phyloP scores from a whole-genome alignment of 2,329 filamentous ascomycete genomes.

The Mariannaea elegans region DNA sequence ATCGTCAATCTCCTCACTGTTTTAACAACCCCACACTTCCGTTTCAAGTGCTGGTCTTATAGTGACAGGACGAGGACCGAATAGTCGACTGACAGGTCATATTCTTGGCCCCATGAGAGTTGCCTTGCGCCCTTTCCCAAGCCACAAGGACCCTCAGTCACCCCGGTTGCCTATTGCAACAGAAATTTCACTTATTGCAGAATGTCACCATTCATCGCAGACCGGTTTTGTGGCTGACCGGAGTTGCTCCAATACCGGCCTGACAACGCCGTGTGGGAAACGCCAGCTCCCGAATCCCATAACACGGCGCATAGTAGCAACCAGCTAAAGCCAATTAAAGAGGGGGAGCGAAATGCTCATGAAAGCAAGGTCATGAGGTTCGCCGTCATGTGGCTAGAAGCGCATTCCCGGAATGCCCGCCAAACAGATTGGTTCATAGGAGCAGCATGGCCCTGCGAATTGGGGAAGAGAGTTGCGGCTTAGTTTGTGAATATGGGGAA shows the following conservation, averaged over 20 bases:
- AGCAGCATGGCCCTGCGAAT: neutral
- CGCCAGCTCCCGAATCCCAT: neutral
- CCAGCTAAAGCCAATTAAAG: too few relatives aligned
- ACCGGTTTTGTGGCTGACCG: neutral
- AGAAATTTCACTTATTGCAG: neutral
- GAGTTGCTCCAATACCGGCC: too few relatives aligned
- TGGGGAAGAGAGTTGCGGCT: slow-evolving; percentile 10
- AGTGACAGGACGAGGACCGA: slow-evolving; percentile 2
- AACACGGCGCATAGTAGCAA: neutral
- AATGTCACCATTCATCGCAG: neutral
- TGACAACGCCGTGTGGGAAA: too few relatives aligned
- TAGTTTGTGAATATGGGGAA: slow-evolving; percentile 4
- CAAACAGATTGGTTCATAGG: slow-evolving; percentile 9
- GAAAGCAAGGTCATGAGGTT: neutral
- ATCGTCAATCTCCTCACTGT: slow-evolving; percentile 8
- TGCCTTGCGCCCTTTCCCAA: neutral
- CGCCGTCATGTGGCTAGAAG: neutral
- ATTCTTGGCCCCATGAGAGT: slow-evolving; percentile 2
- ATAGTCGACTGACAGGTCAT: slow-evolving; percentile 24
- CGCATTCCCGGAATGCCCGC: slow-evolving; percentile 17
- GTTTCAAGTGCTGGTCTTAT: slow-evolving; percentile 12
- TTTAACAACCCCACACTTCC: slow-evolving; percentile 4
- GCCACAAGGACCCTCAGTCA: neutral
- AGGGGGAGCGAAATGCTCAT: neutral
- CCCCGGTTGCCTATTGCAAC: neutral